Evolutionary conservation across 176 grass and related monocot species (phyloP).

Genomic region (Otatea glauca): DNA sequence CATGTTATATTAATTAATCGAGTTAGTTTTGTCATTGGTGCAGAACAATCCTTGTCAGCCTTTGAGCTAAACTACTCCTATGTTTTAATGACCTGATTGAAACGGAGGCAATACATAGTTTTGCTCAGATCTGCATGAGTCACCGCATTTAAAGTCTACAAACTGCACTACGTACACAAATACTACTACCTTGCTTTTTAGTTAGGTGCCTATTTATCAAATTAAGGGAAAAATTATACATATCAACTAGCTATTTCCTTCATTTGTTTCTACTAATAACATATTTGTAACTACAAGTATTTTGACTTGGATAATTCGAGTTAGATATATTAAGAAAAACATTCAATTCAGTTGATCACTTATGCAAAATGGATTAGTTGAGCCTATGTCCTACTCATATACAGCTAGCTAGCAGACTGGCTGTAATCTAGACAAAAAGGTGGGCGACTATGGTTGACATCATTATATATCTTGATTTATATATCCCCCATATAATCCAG

Average conservation of each 20-base stretch:
- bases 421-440: not conserved
- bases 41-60: conserved; percentile 7
- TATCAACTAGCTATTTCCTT: not conserved
- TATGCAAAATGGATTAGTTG: no score
- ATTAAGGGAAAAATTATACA: not conserved
- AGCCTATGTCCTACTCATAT: no score
- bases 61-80: not conserved
- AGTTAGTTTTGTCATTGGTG: conserved; percentile 30
- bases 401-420: not conserved
- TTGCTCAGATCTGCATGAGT: not conserved
- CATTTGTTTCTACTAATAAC: not conserved
- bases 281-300: not conserved
- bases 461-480: not conserved
- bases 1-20: not conserved
- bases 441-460: not conserved
- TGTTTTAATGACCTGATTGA: conserved; percentile 33
- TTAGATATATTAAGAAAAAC: no score
- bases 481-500: not conserved
- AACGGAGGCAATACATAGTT: not conserved
- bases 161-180: not conserved
- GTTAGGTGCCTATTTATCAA: not conserved
- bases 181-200: not conserved
- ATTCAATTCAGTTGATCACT: no score
- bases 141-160: not conserved
- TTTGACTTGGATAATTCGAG: not conserved